Conservation (phyloP, 2,329 filamentous ascomycete genomes). For the Paradendryphiella salina region DNA sequence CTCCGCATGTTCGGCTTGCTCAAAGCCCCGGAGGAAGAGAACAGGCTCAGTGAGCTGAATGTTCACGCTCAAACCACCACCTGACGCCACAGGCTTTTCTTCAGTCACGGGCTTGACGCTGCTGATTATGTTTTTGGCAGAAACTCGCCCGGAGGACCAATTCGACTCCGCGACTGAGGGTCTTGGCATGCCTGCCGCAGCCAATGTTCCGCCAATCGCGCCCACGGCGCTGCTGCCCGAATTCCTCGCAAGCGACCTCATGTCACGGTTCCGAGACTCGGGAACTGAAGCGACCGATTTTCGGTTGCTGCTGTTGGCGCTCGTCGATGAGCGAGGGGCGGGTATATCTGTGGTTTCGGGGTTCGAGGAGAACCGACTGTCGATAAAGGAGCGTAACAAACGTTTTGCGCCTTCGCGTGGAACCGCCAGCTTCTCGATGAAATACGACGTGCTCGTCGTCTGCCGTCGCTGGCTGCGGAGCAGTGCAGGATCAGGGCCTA, state of each 20-base stretch:
- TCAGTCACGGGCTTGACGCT: slow-evolving; percentile 45
- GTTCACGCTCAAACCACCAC: slow-evolving; percentile 73
- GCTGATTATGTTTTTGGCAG: slow-evolving; percentile 42
- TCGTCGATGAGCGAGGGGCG: slow-evolving; percentile 35
- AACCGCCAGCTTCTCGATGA: slow-evolving; percentile 55
- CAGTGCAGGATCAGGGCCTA: slow-evolving; percentile 49
- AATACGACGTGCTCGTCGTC: slow-evolving; percentile 42
- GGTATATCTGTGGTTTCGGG: slow-evolving; percentile 27
- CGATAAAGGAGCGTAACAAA: slow-evolving; percentile 54
- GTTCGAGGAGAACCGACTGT: slow-evolving; percentile 37
- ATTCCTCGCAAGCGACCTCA: slow-evolving; percentile 47
- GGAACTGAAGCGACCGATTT: slow-evolving; percentile 35
- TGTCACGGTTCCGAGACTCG: slow-evolving; percentile 42
- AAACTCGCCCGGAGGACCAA: slow-evolving; percentile 43
- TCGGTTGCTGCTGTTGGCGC: slow-evolving; percentile 26
- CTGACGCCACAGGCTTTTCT: slow-evolving; percentile 75
- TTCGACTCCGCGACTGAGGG: slow-evolving; percentile 50
- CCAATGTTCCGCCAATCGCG: slow-evolving; percentile 36
- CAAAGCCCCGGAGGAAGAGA: slow-evolving; percentile 77
- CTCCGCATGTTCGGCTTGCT: slow-evolving; percentile 66
- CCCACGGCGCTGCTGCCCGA: slow-evolving; percentile 41
- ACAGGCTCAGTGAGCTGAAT: slow-evolving; percentile 79
- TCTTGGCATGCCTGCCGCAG: slow-evolving; percentile 45
- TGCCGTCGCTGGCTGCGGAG: slow-evolving; percentile 32
- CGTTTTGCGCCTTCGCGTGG: slow-evolving; percentile 55